phyloP scores from a whole-genome alignment of 2,329 filamentous ascomycete species.

The Colletotrichum scovillei region DNA sequence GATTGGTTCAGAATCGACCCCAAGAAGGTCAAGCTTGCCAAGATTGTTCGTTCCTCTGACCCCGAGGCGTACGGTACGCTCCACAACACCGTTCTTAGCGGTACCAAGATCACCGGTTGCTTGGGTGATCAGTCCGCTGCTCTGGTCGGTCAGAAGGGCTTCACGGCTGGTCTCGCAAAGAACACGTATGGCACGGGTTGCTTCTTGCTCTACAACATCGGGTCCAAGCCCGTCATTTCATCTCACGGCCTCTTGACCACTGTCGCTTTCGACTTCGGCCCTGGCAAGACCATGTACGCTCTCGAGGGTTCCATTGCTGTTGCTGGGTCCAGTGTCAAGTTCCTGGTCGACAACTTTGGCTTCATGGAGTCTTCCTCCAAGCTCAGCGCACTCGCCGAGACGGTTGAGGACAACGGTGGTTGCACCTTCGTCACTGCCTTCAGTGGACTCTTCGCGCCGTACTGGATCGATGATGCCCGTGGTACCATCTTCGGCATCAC shows the following conservation, averaged over 20 bases:
- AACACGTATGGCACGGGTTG: conserved; percentile 90
- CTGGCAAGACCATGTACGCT: conserved; percentile 75
- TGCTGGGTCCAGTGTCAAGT: conserved; percentile 80
- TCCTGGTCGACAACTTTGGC: conserved; percentile 68
- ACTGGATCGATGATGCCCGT: conserved; percentile 86
- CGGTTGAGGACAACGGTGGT: conserved; percentile 75
- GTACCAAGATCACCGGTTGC: conserved; percentile 79
- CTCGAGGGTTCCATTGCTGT: conserved; percentile 83
- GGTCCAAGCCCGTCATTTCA: conserved; percentile 82
- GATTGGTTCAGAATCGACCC: conserved; percentile 80
- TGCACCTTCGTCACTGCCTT: conserved; percentile 84
- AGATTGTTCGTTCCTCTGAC: conserved; percentile 81
- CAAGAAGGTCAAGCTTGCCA: conserved; percentile 77
- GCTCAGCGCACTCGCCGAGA: conserved; percentile 58
- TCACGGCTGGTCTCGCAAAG: conserved; percentile 80
- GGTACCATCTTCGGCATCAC: conserved; percentile 85
- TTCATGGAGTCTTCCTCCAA: conserved; percentile 62
- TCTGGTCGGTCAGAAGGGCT: conserved; percentile 83
- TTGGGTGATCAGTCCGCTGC: conserved; percentile 86
- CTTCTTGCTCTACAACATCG: conserved; percentile 87
- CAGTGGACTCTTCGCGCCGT: conserved; percentile 83
- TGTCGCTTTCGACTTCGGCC: conserved; percentile 81
- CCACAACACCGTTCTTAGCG: conserved; percentile 70
- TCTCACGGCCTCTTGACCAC: conserved; percentile 81
- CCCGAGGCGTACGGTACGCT: conserved; percentile 75